Evolutionary conservation across 2,329 filamentous ascomycete species (phyloP).

Genomic region (Chrysosporium queenslandicum): DNA sequence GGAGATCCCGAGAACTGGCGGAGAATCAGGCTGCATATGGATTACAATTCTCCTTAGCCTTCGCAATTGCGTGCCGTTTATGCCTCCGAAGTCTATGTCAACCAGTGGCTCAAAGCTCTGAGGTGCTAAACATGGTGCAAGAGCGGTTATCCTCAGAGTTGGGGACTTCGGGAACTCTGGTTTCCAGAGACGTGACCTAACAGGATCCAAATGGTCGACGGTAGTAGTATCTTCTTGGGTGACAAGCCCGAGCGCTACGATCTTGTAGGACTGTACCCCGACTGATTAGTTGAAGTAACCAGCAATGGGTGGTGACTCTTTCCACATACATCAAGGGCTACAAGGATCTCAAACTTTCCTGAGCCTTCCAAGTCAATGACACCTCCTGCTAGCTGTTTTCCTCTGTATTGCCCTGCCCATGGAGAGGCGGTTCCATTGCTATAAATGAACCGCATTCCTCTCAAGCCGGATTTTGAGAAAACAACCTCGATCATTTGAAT

Average conservation of each 20-base stretch:
- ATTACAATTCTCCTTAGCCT: background rate
- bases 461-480: constrained; percentile 1
- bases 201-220: background rate
- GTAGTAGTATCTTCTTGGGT: background rate
- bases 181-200: background rate
- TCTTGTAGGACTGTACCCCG: background rate
- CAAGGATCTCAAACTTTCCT: background rate
- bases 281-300: background rate
- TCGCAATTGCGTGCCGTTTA: background rate
- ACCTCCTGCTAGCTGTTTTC: background rate
- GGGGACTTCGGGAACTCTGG: background rate
- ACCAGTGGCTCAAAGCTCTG: background rate
- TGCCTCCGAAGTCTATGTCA: constrained; percentile 8
- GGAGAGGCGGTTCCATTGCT: background rate
- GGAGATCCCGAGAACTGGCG: background rate
- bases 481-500: constrained; percentile 4
- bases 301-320: background rate
- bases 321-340: background rate
- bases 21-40: background rate
- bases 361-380: background rate
- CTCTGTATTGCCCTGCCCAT: background rate
- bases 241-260: background rate
- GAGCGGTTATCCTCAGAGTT: background rate
- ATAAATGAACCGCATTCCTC: constrained; percentile 7
- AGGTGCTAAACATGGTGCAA: background rate